Base-by-base conservation (phyloP, 2,329 filamentous ascomycete species). In the Capronia epimyces region DNA sequence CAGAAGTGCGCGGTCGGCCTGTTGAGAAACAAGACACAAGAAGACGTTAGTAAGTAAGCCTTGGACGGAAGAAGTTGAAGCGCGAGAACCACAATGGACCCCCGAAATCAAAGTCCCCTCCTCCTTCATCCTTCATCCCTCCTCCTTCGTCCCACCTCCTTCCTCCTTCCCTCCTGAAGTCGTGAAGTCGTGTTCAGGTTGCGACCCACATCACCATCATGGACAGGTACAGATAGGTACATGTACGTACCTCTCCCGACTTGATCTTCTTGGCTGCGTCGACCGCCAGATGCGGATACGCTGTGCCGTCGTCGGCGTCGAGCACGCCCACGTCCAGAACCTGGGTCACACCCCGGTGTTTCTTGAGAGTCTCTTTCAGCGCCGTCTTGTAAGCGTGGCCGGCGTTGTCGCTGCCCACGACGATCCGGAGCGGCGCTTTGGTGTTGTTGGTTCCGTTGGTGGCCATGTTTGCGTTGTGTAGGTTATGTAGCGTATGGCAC, bases 281-380 rank as follows among this genome's bases (percentile, higher is more conserved):
- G 34, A 87, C 85, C 51, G 87, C 87, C 34, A 86, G 79, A 67
- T 87, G 84, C 0, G 88, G 86, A 68, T 94, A 94, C 2, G 87
- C 83, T 1, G 86, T 91, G 67, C 87, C 88, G 75, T 93, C 86
- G 50, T 74, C 71, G 49, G 74, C 64, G 39, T 75, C 73, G 60
- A 80, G 73, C 58, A 87, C 83, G 60, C 88, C 88, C 43, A 93
- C 86, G 64, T 94, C 88, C 55, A 79, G 76, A 57, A 93, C 76
- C 55, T 79, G 76, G 49, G 75, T 70, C 57, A 94, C 86, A 55
- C 82, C 80, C 2, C 78, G 70, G 69, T 86, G 80, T 42, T 78
- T 74, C 59, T 83, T 75, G 54, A 94, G 80, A 64, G 88, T 83
- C 46, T 76, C 74, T 66, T 87, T 87, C 72, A 94, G 83, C 60